Evolutionary conservation across 371 early-diverging fungal species (phyloP), one percentile per base, ranked within the genome.

Genomic region (Mucor indicus): DNA sequence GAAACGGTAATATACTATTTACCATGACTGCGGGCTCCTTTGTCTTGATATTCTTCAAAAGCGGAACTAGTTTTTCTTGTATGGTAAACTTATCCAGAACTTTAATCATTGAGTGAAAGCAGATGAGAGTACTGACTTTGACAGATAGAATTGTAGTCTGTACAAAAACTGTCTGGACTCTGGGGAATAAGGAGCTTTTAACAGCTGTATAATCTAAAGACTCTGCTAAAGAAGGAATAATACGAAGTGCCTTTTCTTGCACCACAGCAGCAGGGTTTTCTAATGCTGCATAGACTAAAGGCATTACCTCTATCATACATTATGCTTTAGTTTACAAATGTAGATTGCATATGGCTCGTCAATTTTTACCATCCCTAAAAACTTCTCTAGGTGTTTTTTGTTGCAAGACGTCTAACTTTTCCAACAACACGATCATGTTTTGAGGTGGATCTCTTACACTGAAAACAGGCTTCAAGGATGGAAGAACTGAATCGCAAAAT

Each of bases 11-110:
- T 21, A 0, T 38, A 29, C 52, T 8, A n/a, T 33, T 67, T 80
- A 86, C 84, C 67, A 90, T 75, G 5, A 93, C 83, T 0, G 77
- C 83, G 6, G 90, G 86, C 39, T 91, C 91, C 8, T 89, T 82
- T 29, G 87, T 84, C 57, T 84, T 86, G 45, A 89, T 91, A 15
- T 81, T 80, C 35, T 80, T 80, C 53, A 93, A 62, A 35, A 89
- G 29, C 4, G 93, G 92, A 8, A 93, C 66, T 31, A 93, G 45
- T 57, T 85, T 89, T 41, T 85, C 89, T 39, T 79, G 76, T 45
- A 89, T 77, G 0, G 86, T 84, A 43, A 73, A 78, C 65, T 85
- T 85, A 49, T 91, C 91, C 42, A 93, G 55, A 1, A 78, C 60
- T 57, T 82, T 80, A 51, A 91, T 77, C 75, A 90, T 79, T 1